These are phyloP conservation scores for Kurtzmaniella quercitrusa DNA, from an alignment of 1,139 yeast genomes.

Conservation along the genomic window DNA sequence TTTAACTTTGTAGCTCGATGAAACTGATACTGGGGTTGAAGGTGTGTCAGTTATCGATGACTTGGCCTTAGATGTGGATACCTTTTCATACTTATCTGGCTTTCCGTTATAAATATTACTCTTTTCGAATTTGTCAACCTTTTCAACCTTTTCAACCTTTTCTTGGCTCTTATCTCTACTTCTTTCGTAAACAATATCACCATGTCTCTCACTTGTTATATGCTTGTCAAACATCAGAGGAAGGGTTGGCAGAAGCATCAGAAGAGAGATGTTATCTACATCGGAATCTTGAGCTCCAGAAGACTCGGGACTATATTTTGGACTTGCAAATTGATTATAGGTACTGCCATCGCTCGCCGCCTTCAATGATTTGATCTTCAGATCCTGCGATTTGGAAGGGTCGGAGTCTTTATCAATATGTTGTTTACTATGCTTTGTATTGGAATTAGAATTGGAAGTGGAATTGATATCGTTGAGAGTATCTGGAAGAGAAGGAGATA, in stretches of 20 bases:
- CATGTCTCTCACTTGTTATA: slow-evolving; percentile 4
- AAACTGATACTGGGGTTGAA: not conserved
- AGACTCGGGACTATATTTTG: not conserved
- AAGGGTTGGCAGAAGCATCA: slow-evolving; percentile 33
- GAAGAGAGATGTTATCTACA: slow-evolving; percentile 23
- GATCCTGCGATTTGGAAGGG: not conserved
- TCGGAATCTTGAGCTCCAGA: slow-evolving; percentile 10
- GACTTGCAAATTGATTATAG: not conserved
- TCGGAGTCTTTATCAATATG: slow-evolving; percentile 6
- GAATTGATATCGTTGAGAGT: too few species aligned
- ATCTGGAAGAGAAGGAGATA: slow-evolving; percentile 41
- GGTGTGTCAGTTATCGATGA: too few species aligned
- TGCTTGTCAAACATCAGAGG: slow-evolving; percentile 24
- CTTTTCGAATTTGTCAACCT: slow-evolving; percentile 5
- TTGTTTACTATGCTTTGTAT: slow-evolving; percentile 1
- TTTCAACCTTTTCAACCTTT: slow-evolving; percentile 1
- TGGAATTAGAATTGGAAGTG: too few species aligned
- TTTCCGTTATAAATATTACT: not conserved
- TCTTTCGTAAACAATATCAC: slow-evolving; percentile 2
- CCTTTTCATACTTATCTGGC: too few species aligned
- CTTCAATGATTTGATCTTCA: not conserved
- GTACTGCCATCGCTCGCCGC: not conserved
- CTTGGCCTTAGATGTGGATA: too few species aligned
- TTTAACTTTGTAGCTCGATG: not conserved
- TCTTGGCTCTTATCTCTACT: slow-evolving; percentile 1